phyloP scores from a whole-genome alignment of 169 alveolate genomes.

The Babesia gibsoni region DNA sequence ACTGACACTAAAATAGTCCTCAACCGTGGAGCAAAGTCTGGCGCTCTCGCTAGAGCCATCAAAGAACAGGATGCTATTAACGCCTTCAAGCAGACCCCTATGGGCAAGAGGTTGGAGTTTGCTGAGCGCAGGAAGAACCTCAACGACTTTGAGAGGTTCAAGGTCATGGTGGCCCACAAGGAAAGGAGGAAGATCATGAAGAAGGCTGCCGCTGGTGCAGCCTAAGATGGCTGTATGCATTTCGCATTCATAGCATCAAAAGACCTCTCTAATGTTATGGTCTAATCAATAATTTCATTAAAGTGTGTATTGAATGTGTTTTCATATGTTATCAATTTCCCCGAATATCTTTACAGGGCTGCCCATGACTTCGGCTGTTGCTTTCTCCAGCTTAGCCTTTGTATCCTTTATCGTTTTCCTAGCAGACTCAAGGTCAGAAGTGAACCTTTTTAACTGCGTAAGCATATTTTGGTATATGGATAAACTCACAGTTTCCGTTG shows the following conservation, averaged over 20 bases:
- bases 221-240: constrained; percentile 4
- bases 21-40: constrained; percentile 84
- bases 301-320: neutral
- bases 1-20: constrained; percentile 83
- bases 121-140: constrained; percentile 72
- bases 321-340: constrained; percentile 45
- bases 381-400: constrained; percentile 40
- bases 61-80: constrained; percentile 73
- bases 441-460: constrained; percentile 9
- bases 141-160: constrained; percentile 86
- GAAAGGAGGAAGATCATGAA: constrained; percentile 67
- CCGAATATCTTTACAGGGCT: constrained; percentile 49
- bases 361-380: constrained; percentile 21
- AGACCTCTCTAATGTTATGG: neutral
- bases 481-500: constrained; percentile 15
- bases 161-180: constrained; percentile 74
- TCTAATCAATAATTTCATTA: neutral
- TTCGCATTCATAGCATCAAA: neutral
- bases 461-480: neutral
- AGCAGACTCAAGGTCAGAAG: constrained; percentile 35
- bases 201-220: constrained; percentile 20
- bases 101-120: constrained; percentile 80
- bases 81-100: constrained; percentile 74
- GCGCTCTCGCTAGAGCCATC: constrained; percentile 77
- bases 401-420: constrained; percentile 1